Evolutionary conservation across 2,329 filamentous ascomycete species (phyloP), one percentile per base, ranked within the genome.

Genomic region (Colletotrichum spaethianum): DNA sequence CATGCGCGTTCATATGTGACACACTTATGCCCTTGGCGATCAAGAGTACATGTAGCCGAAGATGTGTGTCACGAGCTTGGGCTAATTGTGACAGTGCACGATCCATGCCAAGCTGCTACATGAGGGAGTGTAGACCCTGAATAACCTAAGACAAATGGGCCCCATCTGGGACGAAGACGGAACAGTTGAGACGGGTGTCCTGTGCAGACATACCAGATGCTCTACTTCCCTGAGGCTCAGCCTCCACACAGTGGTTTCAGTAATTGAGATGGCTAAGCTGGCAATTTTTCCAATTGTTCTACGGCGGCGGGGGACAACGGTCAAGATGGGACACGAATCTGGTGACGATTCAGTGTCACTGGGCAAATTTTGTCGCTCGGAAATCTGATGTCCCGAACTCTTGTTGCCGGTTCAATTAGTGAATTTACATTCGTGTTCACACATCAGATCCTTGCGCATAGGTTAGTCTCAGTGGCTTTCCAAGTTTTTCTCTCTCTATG

Each of bases 1-100:
- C 63, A 40, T 55, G 31, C 57, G 46, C 53, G 53, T 7, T 59
- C 46, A 56, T 56, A 56, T 67, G 31, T 67, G 67, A 67, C 38
- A 61, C 55, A 14, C 36, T 40, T 67, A 67, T 42, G n/a, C 23
- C 28, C 7, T 26, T 11, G 31, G 44, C 42, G 42, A 38, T n/a
- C 59, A 62, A 38, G 44, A 44, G 59, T n/a, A n/a, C n/a, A n/a
- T n/a, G n/a, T 61, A 9, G 31, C 23, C 44, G 31, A 48, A 20
- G 18, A 31, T 9, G 59, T 44, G 40, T 33, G 42, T 16, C 26
- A 42, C 57, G n/a, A 33, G 42, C 28, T 28, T 61, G 28, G 28
- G 6, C 20, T 23, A 20, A 9, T 20, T 23, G 28, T 12, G 42
- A 48, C 12, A 36, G 31, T 14, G 44, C 31, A 18, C 33, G 44